Base-by-base conservation (phyloP, 2,329 filamentous ascomycete genomes). In the Fusarium succisae region DNA sequence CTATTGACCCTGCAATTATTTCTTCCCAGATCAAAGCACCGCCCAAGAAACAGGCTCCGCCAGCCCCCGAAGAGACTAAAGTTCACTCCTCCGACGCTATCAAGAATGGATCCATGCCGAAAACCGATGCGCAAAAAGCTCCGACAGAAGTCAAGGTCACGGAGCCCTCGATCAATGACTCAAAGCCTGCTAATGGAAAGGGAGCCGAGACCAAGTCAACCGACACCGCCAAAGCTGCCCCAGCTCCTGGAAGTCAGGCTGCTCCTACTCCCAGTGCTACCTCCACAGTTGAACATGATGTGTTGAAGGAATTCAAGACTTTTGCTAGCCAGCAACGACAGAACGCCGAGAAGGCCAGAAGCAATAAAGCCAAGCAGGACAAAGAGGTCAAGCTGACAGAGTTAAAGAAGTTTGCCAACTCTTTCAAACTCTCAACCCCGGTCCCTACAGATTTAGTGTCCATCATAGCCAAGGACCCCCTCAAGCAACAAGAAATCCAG, bases 381-480 rank as follows among this genome's bases (percentile, higher is more conserved):
- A 97, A 97, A 81, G 94, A 95, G 75, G 91, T 96, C 74, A 98
- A 97, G 83, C 83, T 99, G 70, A 97, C 94, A 68, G 96, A 99
- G 83, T 85, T 99, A 66, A 97, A 96, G 87, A 98, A 96, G 80
- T 99, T 99, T 82, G 94, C 96, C 2, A 90, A 92, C 76, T 96
- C 90, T 80, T 99, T 99, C 87, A 98, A 98, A 84, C 89, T 99
- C 24, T 92, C 93, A 56, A 98, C 96, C 6, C 95, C 95, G 11
- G 95, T 99, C 17, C 96, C 96, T 3, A 91, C 90, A 58, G 96
- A 99, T 82, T 85, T 99, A 41, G 95, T 99, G 35, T 92, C 94
- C 4, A 99, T 99, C 75, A 92, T 99, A 69, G 96, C 96, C 66
- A 99, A 98, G 81, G 96, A 99, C 80, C 95, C 95, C n/a, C 89